Percentiles rank a stretch among this genome's conserved stretches.
Evolutionary conservation across 495 filamentous ascomycete genomes (phyloP).

Genomic region (Penicillium bialowiezense): DNA sequence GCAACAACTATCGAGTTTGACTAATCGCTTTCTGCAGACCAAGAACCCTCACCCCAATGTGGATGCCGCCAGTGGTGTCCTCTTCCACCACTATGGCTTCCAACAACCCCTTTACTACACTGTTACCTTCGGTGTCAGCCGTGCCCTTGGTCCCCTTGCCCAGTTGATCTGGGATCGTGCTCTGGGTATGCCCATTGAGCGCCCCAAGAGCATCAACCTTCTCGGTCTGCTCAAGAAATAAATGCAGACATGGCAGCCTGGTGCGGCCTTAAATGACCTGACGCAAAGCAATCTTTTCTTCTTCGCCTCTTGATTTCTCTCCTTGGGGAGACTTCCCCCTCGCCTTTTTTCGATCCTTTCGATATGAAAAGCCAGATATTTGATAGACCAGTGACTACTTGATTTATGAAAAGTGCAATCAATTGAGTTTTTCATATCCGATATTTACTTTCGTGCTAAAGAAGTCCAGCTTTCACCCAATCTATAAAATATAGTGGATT

Average conservation of each 20-base stretch:
- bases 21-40: slow-evolving; percentile 51
- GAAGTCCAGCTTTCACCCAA: too few species aligned
- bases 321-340: not conserved
- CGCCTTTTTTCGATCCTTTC: not conserved
- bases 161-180: slow-evolving; percentile 97
- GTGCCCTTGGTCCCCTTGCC: slow-evolving; percentile 86
- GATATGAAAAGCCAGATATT: not conserved
- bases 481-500: too few species aligned
- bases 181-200: slow-evolving; percentile 92
- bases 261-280: slow-evolving; percentile 1
- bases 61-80: slow-evolving; percentile 83
- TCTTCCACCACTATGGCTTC: slow-evolving; percentile 97
- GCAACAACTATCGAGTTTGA: not conserved
- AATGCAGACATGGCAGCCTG: slow-evolving; percentile 1
- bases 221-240: slow-evolving; percentile 68
- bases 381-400: too few species aligned
- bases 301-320: not conserved
- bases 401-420: not conserved
- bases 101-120: slow-evolving; percentile 97
- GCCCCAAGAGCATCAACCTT: slow-evolving; percentile 95
- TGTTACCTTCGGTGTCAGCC: slow-evolving; percentile 90
- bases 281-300: slow-evolving; percentile 5
- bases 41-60: slow-evolving; percentile 99
- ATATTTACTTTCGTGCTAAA: too few species aligned
- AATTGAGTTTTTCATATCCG: not conserved